These are phyloP conservation scores for Mortierella polycephala DNA, from an alignment of 371 early-diverging fungal species.

Conservation along the genomic window DNA sequence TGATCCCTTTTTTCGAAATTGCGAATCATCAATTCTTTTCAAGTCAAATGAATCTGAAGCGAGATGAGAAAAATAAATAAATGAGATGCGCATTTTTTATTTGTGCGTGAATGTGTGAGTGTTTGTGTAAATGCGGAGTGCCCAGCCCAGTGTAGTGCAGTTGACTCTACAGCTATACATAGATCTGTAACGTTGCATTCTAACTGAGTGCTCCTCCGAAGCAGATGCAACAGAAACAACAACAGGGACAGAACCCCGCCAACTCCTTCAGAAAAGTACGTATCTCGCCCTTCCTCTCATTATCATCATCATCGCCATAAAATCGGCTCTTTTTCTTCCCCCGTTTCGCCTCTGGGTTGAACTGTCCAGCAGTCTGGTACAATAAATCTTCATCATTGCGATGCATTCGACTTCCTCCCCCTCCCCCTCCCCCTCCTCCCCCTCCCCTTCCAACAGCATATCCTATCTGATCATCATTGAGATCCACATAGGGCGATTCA, in stretches of 20 bases:
- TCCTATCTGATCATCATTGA: constrained; percentile 7
- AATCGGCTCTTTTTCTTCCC: neutral
- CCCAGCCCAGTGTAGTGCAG: too few relatives aligned
- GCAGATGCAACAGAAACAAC: constrained; percentile 24
- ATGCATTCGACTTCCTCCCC: neutral
- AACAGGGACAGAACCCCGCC: constrained; percentile 21
- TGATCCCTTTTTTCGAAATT: constrained; percentile 33
- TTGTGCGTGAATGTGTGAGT: too few relatives aligned
- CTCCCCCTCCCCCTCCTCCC: neutral
- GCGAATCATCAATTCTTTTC: constrained; percentile 28
- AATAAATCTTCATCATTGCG: constrained; percentile 19
- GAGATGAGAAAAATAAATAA: too few relatives aligned
- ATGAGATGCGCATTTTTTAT: neutral
- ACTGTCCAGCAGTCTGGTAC: constrained; percentile 25
- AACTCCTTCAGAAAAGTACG: constrained; percentile 9
- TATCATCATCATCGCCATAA: neutral
- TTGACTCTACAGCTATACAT: too few relatives aligned
- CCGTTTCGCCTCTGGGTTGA: constrained; percentile 19
- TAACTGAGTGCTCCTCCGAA: constrained; percentile 1
- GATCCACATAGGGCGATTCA: constrained; percentile 4
- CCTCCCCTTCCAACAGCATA: neutral
- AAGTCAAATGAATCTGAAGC: neutral
- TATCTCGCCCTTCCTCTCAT: neutral
- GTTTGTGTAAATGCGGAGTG: too few relatives aligned
- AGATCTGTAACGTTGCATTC: too few relatives aligned